Base-by-base conservation (phyloP, 2,329 filamentous ascomycete species). In the Bipolaris sorokiniana region DNA sequence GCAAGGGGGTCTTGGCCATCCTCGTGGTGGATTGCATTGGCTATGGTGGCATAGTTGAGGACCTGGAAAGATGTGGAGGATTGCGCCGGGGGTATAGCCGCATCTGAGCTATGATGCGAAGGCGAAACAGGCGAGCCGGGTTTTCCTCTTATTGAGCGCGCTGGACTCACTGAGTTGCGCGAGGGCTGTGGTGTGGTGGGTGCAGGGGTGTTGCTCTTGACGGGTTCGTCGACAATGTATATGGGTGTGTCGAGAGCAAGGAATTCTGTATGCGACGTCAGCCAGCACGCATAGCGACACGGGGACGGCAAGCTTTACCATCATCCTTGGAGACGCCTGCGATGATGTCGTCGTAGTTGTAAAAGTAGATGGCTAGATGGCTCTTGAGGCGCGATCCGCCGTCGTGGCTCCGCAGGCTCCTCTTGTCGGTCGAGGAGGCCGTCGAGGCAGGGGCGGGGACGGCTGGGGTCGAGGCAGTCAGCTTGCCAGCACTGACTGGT, bases 321-420 rank as follows among this genome's bases (percentile, higher is more conserved):
- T 89, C 82, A 77, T 93, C 89, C 68, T 89, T 89, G 37, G 88
- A 86, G 62, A 91, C 88, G 72, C 96, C 91, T 61, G 91, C 92
- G 78, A 98, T 92, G 65, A 97, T 86, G 74, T 96, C 91, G 77
- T 97, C 93, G 77, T 97, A 98, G 71, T 96, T 93, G 50, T 90
- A 88, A 72, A 98, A 97, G 78, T 97, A 98, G 46, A 87, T 85
- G 36, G 92, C 89, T 59, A 98, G 83, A 72, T 97, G 93, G 78
- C 92, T 97, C 82, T 96, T 97, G 78, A 92, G 89, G 66, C 91
- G 85, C 49, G 89, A 89, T 10, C 89, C 90, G 69, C 84, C 85
- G 73, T 96, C 92, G 70, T 96, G 90, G 50, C 92, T 96, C 61
- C 94, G 86, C 74, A 97, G 81, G 73, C 92, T 94, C 70, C 93